Conservation (phyloP, 169 alveolate genomes). For the Cryptosporidium muris region DNA sequence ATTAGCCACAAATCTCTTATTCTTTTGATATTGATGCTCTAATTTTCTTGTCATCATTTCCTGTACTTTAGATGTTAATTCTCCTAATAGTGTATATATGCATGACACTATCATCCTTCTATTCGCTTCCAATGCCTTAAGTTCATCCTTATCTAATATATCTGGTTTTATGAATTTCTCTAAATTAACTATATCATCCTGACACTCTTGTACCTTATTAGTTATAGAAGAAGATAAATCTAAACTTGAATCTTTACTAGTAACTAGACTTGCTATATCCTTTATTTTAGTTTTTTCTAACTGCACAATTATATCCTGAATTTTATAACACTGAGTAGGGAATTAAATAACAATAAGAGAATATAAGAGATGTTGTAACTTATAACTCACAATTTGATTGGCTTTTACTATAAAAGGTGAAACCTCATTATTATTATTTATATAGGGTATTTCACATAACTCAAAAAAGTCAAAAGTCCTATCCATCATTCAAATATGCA, state of each 20-base stretch:
- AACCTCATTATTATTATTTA: not conserved
- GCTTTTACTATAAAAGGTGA: constrained; percentile 31
- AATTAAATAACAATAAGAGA: not conserved
- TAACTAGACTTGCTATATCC: constrained; percentile 3
- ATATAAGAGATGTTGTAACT: not conserved
- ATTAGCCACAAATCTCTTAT: constrained; percentile 18
- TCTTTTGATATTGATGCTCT: constrained; percentile 26
- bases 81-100: constrained; percentile 55
- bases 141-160: not conserved
- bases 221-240: constrained; percentile 10
- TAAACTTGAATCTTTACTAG: not conserved
- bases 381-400: constrained; percentile 45
- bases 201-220: constrained; percentile 38
- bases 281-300: constrained; percentile 25
- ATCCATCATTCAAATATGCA: constrained; percentile 11
- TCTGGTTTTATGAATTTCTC: constrained; percentile 1
- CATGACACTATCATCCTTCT: constrained; percentile 21
- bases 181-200: constrained; percentile 20
- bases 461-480: constrained; percentile 19
- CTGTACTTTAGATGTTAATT: constrained; percentile 45
- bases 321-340: constrained; percentile 17
- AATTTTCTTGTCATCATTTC: constrained; percentile 19
- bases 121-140: not conserved
- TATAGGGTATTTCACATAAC: not conserved
- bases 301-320: constrained; percentile 12